phyloP scores from a whole-genome alignment of 2,329 filamentous ascomycete species.

The Aureobasidium sp. region DNA sequence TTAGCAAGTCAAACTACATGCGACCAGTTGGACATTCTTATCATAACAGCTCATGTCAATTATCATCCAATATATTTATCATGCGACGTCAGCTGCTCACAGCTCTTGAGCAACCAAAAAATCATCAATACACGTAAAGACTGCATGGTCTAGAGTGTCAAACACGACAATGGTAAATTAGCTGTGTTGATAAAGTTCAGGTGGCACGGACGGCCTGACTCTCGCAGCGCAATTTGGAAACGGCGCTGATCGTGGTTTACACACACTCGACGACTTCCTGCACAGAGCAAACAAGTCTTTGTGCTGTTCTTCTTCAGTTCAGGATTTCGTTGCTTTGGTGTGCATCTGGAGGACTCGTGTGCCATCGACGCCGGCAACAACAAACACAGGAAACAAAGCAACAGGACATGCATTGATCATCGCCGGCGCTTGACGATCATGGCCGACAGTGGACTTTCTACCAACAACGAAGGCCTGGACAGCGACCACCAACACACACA shows the following conservation, averaged over 20 bases:
- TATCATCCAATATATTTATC: neutral
- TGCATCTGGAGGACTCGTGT: neutral
- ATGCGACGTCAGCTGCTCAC: neutral
- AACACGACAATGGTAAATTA: neutral
- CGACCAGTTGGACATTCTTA: neutral
- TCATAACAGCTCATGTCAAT: neutral
- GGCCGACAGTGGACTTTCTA: constrained; percentile 11
- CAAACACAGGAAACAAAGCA: neutral
- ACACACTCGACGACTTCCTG: neutral
- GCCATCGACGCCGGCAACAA: neutral
- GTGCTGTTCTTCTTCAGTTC: neutral
- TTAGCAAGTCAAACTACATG: too few species aligned
- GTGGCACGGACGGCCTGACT: constrained; percentile 6
- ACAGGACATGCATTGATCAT: constrained; percentile 12
- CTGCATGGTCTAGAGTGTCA: neutral
- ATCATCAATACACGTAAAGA: neutral
- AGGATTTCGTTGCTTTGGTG: neutral
- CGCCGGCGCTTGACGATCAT: constrained; percentile 10
- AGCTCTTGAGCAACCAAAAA: neutral
- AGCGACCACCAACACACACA: neutral
- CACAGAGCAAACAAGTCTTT: neutral
- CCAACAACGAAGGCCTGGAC: neutral
- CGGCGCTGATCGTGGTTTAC: constrained; percentile 5
- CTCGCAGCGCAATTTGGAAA: constrained; percentile 7
- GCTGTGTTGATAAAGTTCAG: neutral